Evolutionary conservation across 495 filamentous ascomycete genomes (phyloP), one percentile per base, ranked within the genome.

Genomic region (Tuber aestivum): DNA sequence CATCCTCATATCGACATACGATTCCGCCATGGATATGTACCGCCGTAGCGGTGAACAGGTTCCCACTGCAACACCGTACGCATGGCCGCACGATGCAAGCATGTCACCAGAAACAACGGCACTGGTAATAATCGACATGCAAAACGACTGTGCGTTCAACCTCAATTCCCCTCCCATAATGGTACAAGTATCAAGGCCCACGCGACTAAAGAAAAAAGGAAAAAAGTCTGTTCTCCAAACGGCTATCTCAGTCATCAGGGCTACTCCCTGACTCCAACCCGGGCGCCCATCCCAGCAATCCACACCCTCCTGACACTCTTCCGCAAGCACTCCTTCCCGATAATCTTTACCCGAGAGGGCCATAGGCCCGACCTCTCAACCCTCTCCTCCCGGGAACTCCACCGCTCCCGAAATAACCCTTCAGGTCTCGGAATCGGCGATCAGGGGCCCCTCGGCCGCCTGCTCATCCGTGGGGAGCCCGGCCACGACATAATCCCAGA

Each of bases 41-140:
- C 56, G 27, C n/a, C 56, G 1, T 65, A 18, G 14, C 56, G 56
- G 56, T 1, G 56, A 8, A 65, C 77, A 68, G 23, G 65, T 79
- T 4, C 1, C 18, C 23, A 71, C 76, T 14, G 86, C 88, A 0
- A 75, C 79, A 1, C 90, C 90, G 41, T 91, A 91, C 80, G 83
- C 85, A 70, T 91, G 89, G 89, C 90, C 90, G 0, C 89, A 91
- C 77, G 88, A 91, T 82, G 85, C 85, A 20, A 84, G 84, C 35
- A 85, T 91, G 72, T 86, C 87, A 10, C 86, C 87, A 10, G 84
- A 84, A 50, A 91, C 88, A 16, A 92, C 90, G 21, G 90, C 90
- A 8, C 84, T 92, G 71, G 87, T 92, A 2, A 87, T 92, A 44
- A 90, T 92, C 78, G 90, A 92, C 83, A 92, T 92, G 90, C 90